A percentile compares a stretch with the other conserved stretches of the same genome.
These are phyloP conservation scores for Litchi chinensis DNA, from an alignment of 345 rosid genomes.

Conservation along the genomic window DNA sequence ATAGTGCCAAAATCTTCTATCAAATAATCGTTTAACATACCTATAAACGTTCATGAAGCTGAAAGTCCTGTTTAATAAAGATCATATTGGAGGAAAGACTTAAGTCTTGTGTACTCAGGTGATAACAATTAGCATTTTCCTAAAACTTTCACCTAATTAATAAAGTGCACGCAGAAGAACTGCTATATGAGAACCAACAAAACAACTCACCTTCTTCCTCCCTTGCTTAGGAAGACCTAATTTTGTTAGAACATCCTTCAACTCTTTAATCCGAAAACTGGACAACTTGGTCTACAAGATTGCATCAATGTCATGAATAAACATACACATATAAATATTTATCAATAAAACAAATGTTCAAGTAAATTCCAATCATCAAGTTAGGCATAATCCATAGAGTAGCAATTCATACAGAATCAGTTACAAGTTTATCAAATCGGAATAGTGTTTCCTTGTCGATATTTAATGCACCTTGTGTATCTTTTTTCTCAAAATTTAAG, in stretches of 20 bases:
- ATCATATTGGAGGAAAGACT: background rate
- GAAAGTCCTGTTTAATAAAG: background rate
- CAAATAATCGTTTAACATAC: background rate
- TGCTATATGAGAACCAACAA: background rate
- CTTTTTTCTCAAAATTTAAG: background rate
- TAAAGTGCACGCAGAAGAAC: background rate
- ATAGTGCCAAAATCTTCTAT: background rate
- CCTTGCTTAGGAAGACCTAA: constrained; percentile 45
- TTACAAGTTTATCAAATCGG: background rate
- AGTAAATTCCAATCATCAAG: background rate
- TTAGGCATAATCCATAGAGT: background rate
- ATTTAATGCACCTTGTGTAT: background rate
- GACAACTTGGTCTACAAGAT: constrained; percentile 36
- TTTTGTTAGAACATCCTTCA: constrained; percentile 40
- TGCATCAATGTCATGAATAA: background rate
- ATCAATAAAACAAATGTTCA: background rate
- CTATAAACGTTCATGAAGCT: background rate
- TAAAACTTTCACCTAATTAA: background rate
- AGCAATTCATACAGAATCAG: background rate
- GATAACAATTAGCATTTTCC: background rate
- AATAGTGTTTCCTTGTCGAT: background rate
- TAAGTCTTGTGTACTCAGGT: background rate
- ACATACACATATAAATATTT: background rate
- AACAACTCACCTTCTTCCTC: constrained; percentile 39
- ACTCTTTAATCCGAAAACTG: constrained; percentile 42